These are phyloP conservation scores for Corylus americana DNA, from an alignment of 306 rosid genomes.

Conservation along the genomic window DNA sequence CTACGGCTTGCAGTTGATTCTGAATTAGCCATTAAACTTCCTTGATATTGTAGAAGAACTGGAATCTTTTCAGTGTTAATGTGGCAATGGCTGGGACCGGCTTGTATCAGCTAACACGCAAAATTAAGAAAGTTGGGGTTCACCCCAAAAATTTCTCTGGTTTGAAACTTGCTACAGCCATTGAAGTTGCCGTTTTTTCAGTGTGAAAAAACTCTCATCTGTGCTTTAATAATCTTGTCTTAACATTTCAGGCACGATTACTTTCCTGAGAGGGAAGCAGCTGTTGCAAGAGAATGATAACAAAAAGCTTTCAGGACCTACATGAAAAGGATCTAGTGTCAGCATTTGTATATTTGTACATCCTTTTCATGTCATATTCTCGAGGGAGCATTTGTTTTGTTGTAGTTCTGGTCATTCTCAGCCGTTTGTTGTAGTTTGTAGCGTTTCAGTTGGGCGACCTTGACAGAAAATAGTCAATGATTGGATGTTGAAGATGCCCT, in stretches of 20 bases:
- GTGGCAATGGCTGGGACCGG: constrained; percentile 27
- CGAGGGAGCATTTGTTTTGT: background rate
- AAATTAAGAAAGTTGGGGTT: constrained; percentile 13
- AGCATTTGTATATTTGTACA: background rate
- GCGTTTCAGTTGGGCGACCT: background rate
- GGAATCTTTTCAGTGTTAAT: constrained; percentile 27
- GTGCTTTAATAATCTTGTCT: background rate
- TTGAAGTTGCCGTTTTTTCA: background rate
- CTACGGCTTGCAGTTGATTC: background rate
- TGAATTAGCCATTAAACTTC: background rate
- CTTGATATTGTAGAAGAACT: constrained; percentile 27
- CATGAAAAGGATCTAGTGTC: background rate
- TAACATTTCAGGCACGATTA: constrained; percentile 10
- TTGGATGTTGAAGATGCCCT: background rate
- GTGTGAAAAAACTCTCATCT: background rate
- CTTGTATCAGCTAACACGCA: constrained; percentile 20
- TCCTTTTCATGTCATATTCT: background rate
- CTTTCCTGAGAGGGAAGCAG: constrained; percentile 19
- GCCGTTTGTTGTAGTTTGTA: background rate
- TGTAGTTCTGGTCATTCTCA: background rate
- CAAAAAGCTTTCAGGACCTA: background rate
- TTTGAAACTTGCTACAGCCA: background rate
- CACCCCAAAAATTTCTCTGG: background rate
- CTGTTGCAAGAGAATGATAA: constrained; percentile 16
- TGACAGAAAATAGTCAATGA: background rate